Evolutionary conservation across 1,139 yeast genomes (phyloP).

Genomic region (Suhomyces bokatorum): DNA sequence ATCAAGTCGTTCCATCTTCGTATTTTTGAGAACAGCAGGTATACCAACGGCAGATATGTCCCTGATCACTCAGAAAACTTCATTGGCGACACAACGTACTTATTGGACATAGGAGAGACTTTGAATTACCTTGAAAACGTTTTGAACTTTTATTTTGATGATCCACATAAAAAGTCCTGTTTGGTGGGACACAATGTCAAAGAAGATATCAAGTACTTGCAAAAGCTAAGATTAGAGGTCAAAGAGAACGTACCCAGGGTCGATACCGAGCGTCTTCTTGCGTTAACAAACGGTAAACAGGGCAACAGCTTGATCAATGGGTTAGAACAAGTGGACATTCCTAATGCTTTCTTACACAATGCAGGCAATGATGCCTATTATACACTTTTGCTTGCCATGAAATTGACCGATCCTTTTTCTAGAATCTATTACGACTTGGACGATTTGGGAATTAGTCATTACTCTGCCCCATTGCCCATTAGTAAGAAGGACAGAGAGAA

Average conservation of each 20-base stretch:
- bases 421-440: conserved; percentile 36
- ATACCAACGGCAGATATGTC: conserved; percentile 58
- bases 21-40: conserved; percentile 48
- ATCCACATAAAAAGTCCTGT: not conserved
- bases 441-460: not conserved
- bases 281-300: conserved; percentile 39
- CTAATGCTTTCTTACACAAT: conserved; percentile 67
- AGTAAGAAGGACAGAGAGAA: conserved; percentile 1
- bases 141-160: conserved; percentile 36
- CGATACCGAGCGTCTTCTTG: conserved; percentile 58
- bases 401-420: conserved; percentile 54
- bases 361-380: conserved; percentile 85
- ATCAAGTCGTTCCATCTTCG: conserved; percentile 57
- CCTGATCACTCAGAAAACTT: conserved; percentile 61
- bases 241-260: conserved; percentile 36
- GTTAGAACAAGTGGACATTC: conserved; percentile 52
- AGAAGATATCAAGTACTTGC: conserved; percentile 62
- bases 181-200: conserved; percentile 71
- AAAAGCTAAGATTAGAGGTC: conserved; percentile 45
- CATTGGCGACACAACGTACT: conserved; percentile 54
- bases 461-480: not conserved
- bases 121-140: conserved; percentile 41
- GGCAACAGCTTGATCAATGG: conserved; percentile 55
- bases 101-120: conserved; percentile 40
- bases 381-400: conserved; percentile 56